phyloP scores from a whole-genome alignment of 345 rosid genomes.

The Eucalyptus leucophloia region DNA sequence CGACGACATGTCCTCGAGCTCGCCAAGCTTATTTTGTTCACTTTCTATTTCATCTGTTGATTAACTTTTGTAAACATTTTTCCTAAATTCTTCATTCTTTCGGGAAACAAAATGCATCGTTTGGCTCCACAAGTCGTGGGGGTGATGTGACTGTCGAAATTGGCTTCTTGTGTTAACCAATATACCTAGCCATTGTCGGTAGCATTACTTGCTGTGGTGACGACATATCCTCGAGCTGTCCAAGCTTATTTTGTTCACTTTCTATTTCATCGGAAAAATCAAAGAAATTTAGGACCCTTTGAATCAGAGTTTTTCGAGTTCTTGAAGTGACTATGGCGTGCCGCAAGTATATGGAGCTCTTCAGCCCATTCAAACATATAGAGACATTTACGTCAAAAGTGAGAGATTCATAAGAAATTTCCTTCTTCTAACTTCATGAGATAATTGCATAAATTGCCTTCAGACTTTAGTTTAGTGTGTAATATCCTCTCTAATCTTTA shows the following conservation, averaged over 20 bases:
- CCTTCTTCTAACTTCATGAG: neutral
- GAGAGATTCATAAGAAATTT: neutral
- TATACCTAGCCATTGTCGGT: neutral
- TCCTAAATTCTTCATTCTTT: neutral
- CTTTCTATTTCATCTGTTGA: neutral
- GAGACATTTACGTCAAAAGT: neutral
- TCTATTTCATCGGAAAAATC: neutral
- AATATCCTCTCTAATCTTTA: fast-evolving
- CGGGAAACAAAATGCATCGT: fast-evolving
- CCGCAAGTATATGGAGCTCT: neutral
- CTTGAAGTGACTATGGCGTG: neutral
- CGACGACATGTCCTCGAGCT: neutral
- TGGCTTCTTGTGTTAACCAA: neutral
- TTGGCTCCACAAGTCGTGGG: fast-evolving
- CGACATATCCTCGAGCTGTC: neutral
- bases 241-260: neutral
- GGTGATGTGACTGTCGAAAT: neutral
- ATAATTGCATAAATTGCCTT: neutral
- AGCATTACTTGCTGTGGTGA: neutral
- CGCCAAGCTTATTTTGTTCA: neutral
- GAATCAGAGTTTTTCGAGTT: neutral
- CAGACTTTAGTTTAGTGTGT: fast-evolving
- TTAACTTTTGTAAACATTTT: neutral
- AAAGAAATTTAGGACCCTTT: neutral
- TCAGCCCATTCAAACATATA: neutral